Evolutionary conservation across 345 rosid genomes (phyloP), one percentile per base, ranked within the genome.

Genomic region (Ceriops tagal): DNA sequence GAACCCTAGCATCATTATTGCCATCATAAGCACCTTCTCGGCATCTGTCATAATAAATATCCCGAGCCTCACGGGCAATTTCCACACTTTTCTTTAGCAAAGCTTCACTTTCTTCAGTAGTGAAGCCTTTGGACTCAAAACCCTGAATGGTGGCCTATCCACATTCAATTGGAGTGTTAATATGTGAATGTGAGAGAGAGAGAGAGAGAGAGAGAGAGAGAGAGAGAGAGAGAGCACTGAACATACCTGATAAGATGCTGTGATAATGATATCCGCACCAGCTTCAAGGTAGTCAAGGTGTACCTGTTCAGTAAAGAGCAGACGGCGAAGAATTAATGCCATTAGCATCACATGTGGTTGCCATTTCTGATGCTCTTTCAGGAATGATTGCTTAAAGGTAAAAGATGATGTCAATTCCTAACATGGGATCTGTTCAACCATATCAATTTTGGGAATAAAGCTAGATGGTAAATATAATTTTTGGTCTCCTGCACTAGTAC

Each of bases 231-330:
- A 52, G 31, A 37, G 61, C 62, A 39, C 30, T 67, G 26, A 39
- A 21, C 27, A 57, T 72, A 86, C 96, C 92, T 88, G 96, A 76
- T 90, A 90, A 35, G 93, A 88, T 21, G 93, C 82, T 21, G 89
- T 83, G 73, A 84, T 71, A 53, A 88, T 81, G 72, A 90, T 83
- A 86, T 90, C 96, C 61, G 96, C 92, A 71, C 93, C 96, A 75
- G 92, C 88, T 88, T 90, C 91, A 27, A 90, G 92, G 81, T 88
- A 90, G 74, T 88, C 87, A 31, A 88, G 86, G 83, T 88, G 93
- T 58, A 86, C 93, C 96, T 90, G 83, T 67, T 47, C 69, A 77
- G 43, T 66, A 53, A 71, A 61, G 8, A 72, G 70, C 68, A 68
- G 69, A 73, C 13, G 43, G 58, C 15, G 55, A 19, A 68, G 6